Percentiles rank a stretch among this genome's conserved stretches.
Conservation (phyloP, 2,329 filamentous ascomycete species). For the Ophiosphaerella narmari region DNA sequence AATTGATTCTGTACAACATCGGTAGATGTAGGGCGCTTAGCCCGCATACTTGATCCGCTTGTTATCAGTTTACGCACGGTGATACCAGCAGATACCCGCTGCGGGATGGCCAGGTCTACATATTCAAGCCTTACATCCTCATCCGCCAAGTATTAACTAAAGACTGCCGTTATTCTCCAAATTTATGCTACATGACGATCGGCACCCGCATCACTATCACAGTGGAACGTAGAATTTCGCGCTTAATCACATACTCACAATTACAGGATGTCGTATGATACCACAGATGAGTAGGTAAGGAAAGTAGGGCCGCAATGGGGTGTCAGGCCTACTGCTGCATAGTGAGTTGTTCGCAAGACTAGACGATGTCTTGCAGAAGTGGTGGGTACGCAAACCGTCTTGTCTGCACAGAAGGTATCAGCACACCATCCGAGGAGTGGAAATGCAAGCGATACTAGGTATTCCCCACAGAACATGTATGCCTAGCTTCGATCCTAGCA, state of each 20-base stretch:
- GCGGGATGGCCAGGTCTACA: no score
- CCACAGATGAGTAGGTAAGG: background rate
- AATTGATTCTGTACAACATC: no score
- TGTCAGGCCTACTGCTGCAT: background rate
- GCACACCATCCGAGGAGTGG: background rate
- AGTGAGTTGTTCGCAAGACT: slow-evolving; percentile 2
- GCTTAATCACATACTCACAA: background rate
- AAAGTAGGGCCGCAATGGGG: background rate
- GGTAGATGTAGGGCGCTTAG: no score
- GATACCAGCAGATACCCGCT: no score
- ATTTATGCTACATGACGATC: background rate
- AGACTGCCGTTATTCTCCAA: no score
- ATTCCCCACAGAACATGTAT: background rate
- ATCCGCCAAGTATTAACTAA: background rate
- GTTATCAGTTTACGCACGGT: no score
- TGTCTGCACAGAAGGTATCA: background rate
- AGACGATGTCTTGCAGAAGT: background rate
- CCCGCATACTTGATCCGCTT: no score
- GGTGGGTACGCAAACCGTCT: background rate
- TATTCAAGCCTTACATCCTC: background rate
- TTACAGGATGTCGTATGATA: background rate
- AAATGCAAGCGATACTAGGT: background rate
- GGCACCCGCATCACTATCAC: no score
- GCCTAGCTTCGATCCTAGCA: no score
- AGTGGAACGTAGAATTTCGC: no score